A percentile compares a stretch with the other conserved stretches of the same genome.
Conservation (phyloP, 2,329 filamentous ascomycete species). For the Alternaria ventricosa region DNA sequence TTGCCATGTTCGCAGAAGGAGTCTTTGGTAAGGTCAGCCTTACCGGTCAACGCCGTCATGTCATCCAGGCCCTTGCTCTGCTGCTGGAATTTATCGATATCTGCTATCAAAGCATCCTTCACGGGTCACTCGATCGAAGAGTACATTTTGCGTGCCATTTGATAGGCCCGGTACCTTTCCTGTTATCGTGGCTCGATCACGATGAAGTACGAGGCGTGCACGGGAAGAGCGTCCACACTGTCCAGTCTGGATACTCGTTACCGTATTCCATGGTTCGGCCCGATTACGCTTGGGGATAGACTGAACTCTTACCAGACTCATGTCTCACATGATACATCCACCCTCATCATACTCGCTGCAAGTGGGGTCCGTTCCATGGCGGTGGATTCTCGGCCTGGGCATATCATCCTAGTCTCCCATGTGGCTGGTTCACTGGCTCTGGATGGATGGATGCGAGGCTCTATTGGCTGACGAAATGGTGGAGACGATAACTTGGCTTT, state of each 20-base stretch:
- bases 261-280: conserved; percentile 16
- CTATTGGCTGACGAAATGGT: conserved; percentile 13
- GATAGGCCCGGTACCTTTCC: neutral
- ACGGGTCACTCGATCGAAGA: neutral
- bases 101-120: neutral
- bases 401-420: conserved; percentile 1
- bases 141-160: neutral
- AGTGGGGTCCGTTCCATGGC: conserved; percentile 2
- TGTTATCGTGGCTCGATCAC: neutral
- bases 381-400: neutral
- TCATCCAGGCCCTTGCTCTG: neutral
- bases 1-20: neutral
- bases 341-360: neutral
- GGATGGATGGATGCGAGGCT: neutral
- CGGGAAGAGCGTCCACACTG: neutral
- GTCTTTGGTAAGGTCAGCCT: neutral
- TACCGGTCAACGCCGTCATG: neutral
- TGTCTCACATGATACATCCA: neutral
- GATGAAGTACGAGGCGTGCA: neutral
- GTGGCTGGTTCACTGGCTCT: neutral
- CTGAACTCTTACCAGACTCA: neutral
- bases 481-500: neutral
- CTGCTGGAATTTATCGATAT: neutral
- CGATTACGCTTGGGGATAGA: neutral
- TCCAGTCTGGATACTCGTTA: conserved; percentile 3